Base-by-base conservation (phyloP, 768 basidiomycete species). In the Hygrocybe punicea region DNA sequence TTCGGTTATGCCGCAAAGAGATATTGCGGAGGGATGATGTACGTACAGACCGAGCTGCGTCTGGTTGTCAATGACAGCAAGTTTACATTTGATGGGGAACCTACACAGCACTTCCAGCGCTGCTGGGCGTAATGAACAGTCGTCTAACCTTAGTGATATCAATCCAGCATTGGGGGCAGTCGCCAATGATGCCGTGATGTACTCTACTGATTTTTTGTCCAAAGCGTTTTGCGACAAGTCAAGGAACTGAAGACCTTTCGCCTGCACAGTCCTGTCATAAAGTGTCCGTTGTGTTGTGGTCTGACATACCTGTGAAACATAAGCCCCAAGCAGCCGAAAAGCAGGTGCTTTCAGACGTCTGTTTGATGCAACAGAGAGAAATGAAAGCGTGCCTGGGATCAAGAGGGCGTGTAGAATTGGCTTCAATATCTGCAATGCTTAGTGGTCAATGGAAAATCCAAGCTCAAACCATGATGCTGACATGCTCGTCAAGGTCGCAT, bases 331-430 rank as follows among this genome's bases (percentile, higher is more conserved):
- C 0, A 93, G 71, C 54, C 84, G 83, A 76, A 92, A 96, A 0
- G 89, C 91, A 6, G 80, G 71, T 0, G 81, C 69, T 65, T 91
- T 92, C 52, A 99, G 77, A 39, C 86, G 84, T 65, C 86, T 79
- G 68, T 98, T 98, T 6, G 91, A 91, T 17, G 93, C 87, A 21
- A 98, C 77, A 2, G 91, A 93, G 17, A 98, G 78, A 64, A 86
- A 91, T 4, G 88, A 86, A 17, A 98, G 76, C 0, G 86, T 83
- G 17, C 82, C 83, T 14, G 89, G 87, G 51, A 97, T 91, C 53
- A 98, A 81, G 0, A 98, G 81, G 0, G 94, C 84, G 67, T 98
- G 95, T 1, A 98, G 75, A 9, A 98, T 84, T 2, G 90, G 89
- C 74, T 97, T 98, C 49, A 98, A 70, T 45, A 83, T 82, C 91